Conservation (phyloP, 1,284 basidiomycete species). For the Tilletia setariae region DNA sequence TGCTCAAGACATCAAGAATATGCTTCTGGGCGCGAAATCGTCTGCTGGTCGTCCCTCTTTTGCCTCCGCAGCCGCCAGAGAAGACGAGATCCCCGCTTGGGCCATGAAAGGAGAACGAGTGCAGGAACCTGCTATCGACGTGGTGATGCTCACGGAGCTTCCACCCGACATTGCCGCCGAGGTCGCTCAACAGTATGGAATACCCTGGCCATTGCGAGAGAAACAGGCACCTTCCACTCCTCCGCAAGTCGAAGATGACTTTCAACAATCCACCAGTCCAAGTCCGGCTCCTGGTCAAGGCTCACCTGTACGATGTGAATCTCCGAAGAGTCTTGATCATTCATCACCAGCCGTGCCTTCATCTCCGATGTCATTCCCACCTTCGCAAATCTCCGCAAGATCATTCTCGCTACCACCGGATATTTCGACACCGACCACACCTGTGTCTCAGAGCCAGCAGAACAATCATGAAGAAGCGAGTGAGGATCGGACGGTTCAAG, state of each 20-base stretch:
- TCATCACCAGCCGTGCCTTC: not conserved
- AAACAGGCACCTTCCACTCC: not conserved
- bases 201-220: not conserved
- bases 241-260: too few species aligned
- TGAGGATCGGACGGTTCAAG: not conserved
- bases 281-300: not conserved
- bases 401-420: constrained; percentile 3
- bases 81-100: too few species aligned
- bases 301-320: constrained; percentile 8
- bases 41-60: too few species aligned
- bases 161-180: constrained; percentile 33
- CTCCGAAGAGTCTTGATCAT: too few species aligned
- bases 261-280: not conserved
- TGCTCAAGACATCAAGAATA: constrained; percentile 21
- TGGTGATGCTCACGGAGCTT: constrained; percentile 27
- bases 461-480: not conserved
- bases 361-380: constrained; percentile 14
- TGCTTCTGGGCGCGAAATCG: not conserved
- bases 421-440: not conserved
- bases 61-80: too few species aligned
- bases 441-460: not conserved
- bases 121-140: constrained; percentile 24
- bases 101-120: too few species aligned
- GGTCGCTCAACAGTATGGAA: constrained; percentile 34
- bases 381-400: not conserved